A percentile compares a stretch with the other conserved stretches of the same genome.
phyloP scores from a whole-genome alignment of 441 rosid genomes.

The Theobroma grandiflorum region DNA sequence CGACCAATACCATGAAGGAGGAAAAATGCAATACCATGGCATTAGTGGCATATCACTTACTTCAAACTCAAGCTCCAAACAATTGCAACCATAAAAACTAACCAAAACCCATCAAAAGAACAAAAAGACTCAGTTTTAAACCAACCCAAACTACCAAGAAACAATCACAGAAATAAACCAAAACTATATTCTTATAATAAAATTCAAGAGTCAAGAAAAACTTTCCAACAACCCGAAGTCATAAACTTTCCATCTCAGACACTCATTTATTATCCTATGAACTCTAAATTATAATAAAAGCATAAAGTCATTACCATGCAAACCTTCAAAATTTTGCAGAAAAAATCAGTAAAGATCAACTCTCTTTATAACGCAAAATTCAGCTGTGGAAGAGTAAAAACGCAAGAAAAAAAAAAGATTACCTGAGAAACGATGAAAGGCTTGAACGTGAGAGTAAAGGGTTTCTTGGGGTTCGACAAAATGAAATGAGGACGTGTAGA shows the following conservation, averaged over 20 bases:
- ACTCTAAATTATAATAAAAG: neutral
- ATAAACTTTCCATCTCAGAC: neutral
- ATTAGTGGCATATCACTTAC: neutral
- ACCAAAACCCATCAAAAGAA: neutral
- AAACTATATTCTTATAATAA: neutral
- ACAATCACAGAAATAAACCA: neutral
- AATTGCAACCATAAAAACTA: neutral
- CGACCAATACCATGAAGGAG: neutral
- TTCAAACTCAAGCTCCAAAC: neutral
- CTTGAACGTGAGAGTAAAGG: constrained; percentile 35
- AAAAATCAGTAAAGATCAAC: neutral
- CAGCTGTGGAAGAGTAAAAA: neutral
- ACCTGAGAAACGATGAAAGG: constrained; percentile 38
- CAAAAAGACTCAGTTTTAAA: neutral
- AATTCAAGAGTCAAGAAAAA: neutral
- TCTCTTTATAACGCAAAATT: neutral
- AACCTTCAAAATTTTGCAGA: neutral
- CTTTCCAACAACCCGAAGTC: neutral
- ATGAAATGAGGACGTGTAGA: constrained; percentile 37
- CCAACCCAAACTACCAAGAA: neutral
- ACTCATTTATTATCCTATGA: neutral
- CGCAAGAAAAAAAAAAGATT: neutral
- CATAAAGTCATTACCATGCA: neutral
- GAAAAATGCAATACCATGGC: neutral
- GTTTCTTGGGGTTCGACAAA: constrained; percentile 26